Base-by-base conservation (phyloP, 129 eudicot genomes). In the Erigeron canadensis region DNA sequence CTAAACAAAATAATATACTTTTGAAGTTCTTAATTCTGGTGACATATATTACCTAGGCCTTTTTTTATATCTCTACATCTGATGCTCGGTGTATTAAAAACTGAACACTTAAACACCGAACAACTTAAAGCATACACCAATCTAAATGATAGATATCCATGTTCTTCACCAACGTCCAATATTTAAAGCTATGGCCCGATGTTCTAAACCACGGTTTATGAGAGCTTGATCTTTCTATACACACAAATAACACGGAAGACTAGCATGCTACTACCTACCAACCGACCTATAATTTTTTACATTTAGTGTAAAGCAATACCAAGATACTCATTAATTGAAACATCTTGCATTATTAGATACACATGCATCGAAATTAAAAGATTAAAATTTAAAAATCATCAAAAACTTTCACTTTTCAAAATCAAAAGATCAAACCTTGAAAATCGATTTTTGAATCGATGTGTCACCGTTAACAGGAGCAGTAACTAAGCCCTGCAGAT, bases 401-500 rank as follows among this genome's bases (percentile, higher is more conserved):
- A 48, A 28, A 28, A 28, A 28, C 34, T 28, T 28, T 28, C 34
- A 28, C 34, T 28, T 28, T 28, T 28, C 34, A 28, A 3, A 28
- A 28, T 28, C 34, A 28, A 28, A 28, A 28, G 12, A 77, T 39
- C 63, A 53, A 23, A 77, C 81, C 81, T 69, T 69, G 56, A 69
- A 58, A 60, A 50, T 9, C 16, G 71, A 40, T 69, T 60, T 69
- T 11, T 61, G 71, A 61, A 69, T 57, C 47, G 70, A 69, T 34
- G 76, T 37, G 64, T 77, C 81, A 5, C 40, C 10, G 63, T 69
- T 69, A 48, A 69, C 48, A 61, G 75, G 57, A 10, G 81, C 5
- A 39, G 76, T 13, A 9, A 59, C 57, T n/a, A 71, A 61, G 56
- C 71, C 75, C 81, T 77, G 56, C 34, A 77, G 13, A 63, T 63